phyloP scores from a whole-genome alignment of 2,329 filamentous ascomycete species.

The Ustilaginoidea virens region DNA sequence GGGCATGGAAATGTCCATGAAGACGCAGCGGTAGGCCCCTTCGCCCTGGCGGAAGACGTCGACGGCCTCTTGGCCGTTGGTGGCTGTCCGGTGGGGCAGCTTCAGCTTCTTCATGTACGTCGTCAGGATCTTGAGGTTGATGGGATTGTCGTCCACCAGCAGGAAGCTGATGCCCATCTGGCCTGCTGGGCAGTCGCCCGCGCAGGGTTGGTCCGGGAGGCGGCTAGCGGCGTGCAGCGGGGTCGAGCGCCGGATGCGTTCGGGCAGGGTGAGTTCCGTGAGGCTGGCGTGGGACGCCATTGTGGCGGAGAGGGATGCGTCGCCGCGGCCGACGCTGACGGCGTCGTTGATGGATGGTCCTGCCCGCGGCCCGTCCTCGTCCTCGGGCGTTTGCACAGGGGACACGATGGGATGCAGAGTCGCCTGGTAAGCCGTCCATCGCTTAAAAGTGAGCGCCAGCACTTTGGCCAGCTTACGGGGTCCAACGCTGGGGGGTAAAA shows the following conservation, averaged over 20 bases:
- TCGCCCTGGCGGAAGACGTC: constrained; percentile 9
- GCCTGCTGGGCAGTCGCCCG: neutral
- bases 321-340: neutral
- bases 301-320: neutral
- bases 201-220: neutral
- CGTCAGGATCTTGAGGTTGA: constrained; percentile 18
- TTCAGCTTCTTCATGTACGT: constrained; percentile 15
- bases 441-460: constrained; percentile 4
- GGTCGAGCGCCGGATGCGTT: constrained; percentile 2
- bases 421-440: constrained; percentile 3
- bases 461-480: constrained; percentile 18
- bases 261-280: constrained; percentile 1
- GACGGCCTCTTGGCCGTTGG: constrained; percentile 14
- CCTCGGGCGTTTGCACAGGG: constrained; percentile 1
- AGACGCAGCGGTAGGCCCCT: constrained; percentile 10
- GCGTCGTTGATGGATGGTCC: neutral
- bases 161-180: constrained; percentile 4
- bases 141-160: constrained; percentile 22
- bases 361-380: neutral
- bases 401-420: constrained; percentile 1
- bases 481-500: too few relatives aligned
- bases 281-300: neutral
- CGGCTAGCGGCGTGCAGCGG: neutral
- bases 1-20: constrained; percentile 38
- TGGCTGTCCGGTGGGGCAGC: constrained; percentile 8